A percentile compares a stretch with the other conserved stretches of the same genome.
Conservation (phyloP, 2,329 filamentous ascomycete genomes). For the Aspergillus aculeatinus region DNA sequence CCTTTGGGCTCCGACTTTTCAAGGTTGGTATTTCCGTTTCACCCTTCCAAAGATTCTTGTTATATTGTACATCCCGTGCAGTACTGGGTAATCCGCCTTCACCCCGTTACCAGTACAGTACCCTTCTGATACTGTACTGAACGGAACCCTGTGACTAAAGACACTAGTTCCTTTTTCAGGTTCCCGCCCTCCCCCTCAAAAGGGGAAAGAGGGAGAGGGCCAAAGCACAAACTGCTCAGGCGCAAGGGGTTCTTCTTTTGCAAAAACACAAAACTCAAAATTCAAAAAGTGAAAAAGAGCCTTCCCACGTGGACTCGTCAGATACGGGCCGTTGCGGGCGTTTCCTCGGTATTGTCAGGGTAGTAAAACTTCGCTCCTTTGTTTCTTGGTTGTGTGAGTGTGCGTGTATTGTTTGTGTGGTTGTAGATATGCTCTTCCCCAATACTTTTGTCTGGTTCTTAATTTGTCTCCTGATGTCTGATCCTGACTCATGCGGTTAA, state of each 20-base stretch:
- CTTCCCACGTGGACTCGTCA: conserved; percentile 19
- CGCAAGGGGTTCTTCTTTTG: conserved; percentile 14
- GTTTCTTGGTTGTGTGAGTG: neutral
- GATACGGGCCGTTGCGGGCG: conserved; percentile 17
- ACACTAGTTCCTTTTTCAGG: neutral
- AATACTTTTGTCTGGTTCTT: neutral
- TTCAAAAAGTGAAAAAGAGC: neutral
- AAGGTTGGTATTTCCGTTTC: no score
- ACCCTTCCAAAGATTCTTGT: no score
- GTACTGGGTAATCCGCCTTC: no score
- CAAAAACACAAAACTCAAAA: no score
- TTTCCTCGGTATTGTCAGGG: conserved; percentile 1
- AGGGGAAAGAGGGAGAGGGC: neutral
- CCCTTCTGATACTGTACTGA: neutral
- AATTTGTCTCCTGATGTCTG: no score
- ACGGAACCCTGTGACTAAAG: neutral
- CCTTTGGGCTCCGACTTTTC: neutral
- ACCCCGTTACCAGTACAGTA: neutral
- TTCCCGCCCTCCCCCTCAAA: neutral
- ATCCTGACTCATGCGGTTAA: no score
- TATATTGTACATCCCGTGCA: no score
- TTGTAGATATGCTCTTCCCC: neutral
- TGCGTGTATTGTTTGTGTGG: neutral
- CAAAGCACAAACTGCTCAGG: conserved; percentile 18
- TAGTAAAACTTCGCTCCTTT: neutral